phyloP scores from a whole-genome alignment of 2,329 filamentous ascomycete genomes.

The Exophiala sideris region DNA sequence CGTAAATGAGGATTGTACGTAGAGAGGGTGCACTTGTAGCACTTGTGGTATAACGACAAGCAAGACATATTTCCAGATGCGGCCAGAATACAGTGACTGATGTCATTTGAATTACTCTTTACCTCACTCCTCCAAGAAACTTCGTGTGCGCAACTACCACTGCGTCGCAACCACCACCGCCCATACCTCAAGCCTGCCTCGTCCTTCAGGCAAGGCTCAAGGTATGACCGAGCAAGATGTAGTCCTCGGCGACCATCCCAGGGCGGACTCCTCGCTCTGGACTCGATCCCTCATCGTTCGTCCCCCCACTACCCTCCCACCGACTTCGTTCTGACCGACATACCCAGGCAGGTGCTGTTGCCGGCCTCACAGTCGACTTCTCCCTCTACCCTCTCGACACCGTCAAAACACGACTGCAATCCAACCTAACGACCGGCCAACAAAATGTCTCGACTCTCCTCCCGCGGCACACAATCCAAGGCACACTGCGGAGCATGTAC shows the following conservation, averaged over 20 bases:
- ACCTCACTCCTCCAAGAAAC: not conserved
- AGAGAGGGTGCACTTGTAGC: not conserved
- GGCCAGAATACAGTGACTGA: not conserved
- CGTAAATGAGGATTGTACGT: not conserved
- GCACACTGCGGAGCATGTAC: conserved; percentile 90
- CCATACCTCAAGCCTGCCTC: not conserved
- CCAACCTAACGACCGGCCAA: conserved; percentile 61
- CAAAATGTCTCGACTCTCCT: conserved; percentile 44
- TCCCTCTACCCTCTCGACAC: conserved; percentile 98
- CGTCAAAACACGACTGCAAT: conserved; percentile 95
- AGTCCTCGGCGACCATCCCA: conserved; percentile 14
- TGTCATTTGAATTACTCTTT: conserved; percentile 2
- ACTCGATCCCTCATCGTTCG: conserved; percentile 38
- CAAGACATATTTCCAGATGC: conserved; percentile 3
- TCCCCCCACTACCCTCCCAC: conserved; percentile 30
- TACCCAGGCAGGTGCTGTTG: conserved; percentile 73
- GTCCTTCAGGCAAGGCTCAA: not conserved
- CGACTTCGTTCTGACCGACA: conserved; percentile 3
- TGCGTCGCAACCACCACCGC: too few species aligned
- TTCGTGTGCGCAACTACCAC: not conserved
- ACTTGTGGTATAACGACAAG: not conserved
- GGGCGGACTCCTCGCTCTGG: conserved; percentile 40
- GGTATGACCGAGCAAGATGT: conserved; percentile 25
- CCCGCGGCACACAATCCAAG: conserved; percentile 57
- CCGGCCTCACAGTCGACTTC: conserved; percentile 93